A percentile compares a stretch with the other conserved stretches of the same genome.
Conservation (phyloP, 179 eudicot species). For the Actinidia polygama region DNA sequence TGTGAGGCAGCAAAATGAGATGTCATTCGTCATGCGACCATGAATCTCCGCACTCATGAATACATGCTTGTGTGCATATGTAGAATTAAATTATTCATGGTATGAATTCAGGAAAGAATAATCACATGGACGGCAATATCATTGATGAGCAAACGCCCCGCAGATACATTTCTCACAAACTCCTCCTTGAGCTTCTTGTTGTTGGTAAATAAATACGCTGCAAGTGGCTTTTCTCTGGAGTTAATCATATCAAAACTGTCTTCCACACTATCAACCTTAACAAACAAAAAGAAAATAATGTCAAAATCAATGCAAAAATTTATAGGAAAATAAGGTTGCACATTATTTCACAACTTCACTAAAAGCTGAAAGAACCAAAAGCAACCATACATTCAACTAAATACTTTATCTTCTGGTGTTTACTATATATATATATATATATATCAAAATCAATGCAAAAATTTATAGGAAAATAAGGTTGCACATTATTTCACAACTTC, state of each 20-base stretch:
- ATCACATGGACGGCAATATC: conserved; percentile 79
- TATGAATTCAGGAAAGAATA: conserved; percentile 15
- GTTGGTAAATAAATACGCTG: conserved; percentile 89
- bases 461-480: neutral
- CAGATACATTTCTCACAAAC: conserved; percentile 60
- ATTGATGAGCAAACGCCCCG: conserved; percentile 83
- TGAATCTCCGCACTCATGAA: neutral
- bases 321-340: neutral
- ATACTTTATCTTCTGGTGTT: neutral
- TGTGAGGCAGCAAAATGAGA: neutral
- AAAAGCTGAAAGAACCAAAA: neutral
- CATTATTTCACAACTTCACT: neutral
- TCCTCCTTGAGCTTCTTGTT: conserved; percentile 61
- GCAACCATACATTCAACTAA: neutral
- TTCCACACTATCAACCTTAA: conserved; percentile 70
- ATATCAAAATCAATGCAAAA: neutral
- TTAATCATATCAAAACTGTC: conserved; percentile 65
- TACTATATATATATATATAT: too few relatives aligned
- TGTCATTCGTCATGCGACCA: neutral
- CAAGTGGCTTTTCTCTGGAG: conserved; percentile 85
- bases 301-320: neutral
- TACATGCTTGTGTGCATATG: neutral
- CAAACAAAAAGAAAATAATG: conserved; percentile 8
- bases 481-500: neutral
- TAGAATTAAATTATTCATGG: neutral